These are phyloP conservation scores for Venturia asperata DNA, from an alignment of 2,329 filamentous ascomycete genomes.

Conservation along the genomic window DNA sequence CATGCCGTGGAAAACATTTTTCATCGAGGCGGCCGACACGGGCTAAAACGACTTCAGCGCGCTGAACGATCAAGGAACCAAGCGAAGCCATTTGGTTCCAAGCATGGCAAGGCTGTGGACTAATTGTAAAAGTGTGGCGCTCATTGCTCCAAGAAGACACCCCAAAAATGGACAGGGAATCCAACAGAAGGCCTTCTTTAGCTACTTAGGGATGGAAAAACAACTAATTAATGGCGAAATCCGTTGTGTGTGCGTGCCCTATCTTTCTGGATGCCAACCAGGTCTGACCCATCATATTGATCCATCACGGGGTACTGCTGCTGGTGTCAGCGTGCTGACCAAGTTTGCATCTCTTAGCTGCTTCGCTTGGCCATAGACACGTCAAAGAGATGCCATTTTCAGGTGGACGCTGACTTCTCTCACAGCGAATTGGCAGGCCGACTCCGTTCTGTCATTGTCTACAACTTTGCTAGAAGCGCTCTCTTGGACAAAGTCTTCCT, in stretches of 20 bases:
- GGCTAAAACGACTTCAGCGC: neutral
- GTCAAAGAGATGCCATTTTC: neutral
- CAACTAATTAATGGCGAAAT: neutral
- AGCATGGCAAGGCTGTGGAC: neutral
- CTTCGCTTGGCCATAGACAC: neutral
- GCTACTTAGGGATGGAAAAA: conserved; percentile 1
- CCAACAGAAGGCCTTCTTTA: neutral
- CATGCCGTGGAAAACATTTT: neutral
- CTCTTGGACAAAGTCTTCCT: neutral
- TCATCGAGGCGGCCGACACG: neutral
- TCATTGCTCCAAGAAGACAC: neutral
- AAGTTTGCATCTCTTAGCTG: neutral
- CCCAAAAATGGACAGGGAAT: neutral
- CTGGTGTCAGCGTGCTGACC: conserved; percentile 2
- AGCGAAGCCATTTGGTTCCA: neutral
- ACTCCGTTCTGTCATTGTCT: neutral
- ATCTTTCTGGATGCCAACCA: neutral
- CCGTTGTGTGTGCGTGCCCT: neutral
- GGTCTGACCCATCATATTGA: neutral
- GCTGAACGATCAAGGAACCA: neutral
- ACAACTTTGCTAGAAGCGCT: neutral
- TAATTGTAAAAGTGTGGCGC: neutral
- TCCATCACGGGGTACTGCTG: neutral
- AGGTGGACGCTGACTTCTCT: neutral
- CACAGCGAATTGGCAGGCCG: neutral